phyloP scores from a whole-genome alignment of 2,329 filamentous ascomycete species.

The Nemania abortiva region DNA sequence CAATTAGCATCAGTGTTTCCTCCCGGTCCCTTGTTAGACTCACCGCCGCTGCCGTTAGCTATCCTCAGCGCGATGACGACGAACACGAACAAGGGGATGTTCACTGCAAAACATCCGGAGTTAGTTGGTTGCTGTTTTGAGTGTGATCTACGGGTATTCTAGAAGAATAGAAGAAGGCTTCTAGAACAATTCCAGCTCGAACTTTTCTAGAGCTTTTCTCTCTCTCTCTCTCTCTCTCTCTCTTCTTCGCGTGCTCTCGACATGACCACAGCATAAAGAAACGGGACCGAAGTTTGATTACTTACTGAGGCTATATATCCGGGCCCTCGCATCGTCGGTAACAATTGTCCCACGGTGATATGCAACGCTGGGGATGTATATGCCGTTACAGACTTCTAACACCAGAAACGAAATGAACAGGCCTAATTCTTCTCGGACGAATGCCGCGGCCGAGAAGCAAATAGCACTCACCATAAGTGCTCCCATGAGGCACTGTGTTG shows the following conservation, averaged over 20 bases:
- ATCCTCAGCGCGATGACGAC: constrained; percentile 62
- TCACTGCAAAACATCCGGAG: constrained; percentile 36
- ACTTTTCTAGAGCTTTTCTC: background rate
- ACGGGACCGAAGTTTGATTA: background rate
- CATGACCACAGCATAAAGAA: background rate
- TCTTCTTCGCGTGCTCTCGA: too few relatives aligned
- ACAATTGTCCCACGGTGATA: constrained; percentile 50
- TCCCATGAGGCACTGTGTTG: constrained; percentile 42
- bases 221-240: too few relatives aligned
- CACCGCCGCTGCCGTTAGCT: constrained; percentile 49
- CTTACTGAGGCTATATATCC: constrained; percentile 49
- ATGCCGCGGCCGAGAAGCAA: constrained; percentile 43
- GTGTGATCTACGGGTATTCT: background rate
- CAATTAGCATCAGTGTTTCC: background rate
- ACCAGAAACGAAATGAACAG: constrained; percentile 49
- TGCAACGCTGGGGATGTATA: constrained; percentile 52
- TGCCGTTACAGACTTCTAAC: constrained; percentile 52
- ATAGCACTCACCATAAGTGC: constrained; percentile 44
- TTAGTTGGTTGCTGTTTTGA: background rate
- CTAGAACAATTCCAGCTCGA: background rate
- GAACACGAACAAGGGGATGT: constrained; percentile 68
- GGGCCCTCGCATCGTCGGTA: constrained; percentile 47
- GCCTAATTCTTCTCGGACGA: constrained; percentile 41
- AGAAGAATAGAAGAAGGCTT: background rate
- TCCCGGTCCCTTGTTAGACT: constrained; percentile 4